Evolutionary conservation across 2,329 filamentous ascomycete genomes (phyloP), one percentile per base, ranked within the genome.

Genomic region (Thelonectria discophora): DNA sequence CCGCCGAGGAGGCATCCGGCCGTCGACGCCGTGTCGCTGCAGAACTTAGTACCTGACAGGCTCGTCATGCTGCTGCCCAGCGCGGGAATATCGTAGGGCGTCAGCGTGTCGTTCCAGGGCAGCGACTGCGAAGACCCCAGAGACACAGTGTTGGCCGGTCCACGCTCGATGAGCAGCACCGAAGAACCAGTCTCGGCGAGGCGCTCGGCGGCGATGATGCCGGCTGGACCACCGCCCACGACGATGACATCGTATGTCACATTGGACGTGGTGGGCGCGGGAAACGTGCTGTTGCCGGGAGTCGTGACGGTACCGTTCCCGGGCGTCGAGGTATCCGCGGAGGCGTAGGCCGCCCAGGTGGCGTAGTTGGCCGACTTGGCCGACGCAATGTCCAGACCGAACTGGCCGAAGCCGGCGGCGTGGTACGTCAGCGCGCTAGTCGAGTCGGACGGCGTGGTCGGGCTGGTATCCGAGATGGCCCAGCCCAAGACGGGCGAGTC

Each of bases 401-500:
- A 79, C 46, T 73, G 70, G 3, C 78, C 77, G 39, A 79, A 82
- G 1, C 75, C 75, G 17, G 73, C 75, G 5, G 74, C 73, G 47
- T 82, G 80, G 62, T 79, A 79, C 12, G 69, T 74, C 27, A 82
- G 68, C 15, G 71, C 65, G 2, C 74, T 73, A 15, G 72, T 66
- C 2, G 76, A 58, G 43, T 76, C 72, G 0, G 75, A 70, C 1
- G 75, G 72, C 4, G 70, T 70, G 1, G 68, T 70, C 8, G 77
- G 74, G 30, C 74, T 72, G 8, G 68, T 69, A 8, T 68, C 69
- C 5, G 78, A 77, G 51, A 75, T 75, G 12, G 79, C 79, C 60
- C 77, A 82, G n/a, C 77, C 78, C 17, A 81, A 69, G 20, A 77
- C 66, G 2, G 69, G 69, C 0, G 57, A 63, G 39, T 70, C 66